Conservation (phyloP, 2,329 filamentous ascomycete genomes). For the Lasiodiplodia sp. region DNA sequence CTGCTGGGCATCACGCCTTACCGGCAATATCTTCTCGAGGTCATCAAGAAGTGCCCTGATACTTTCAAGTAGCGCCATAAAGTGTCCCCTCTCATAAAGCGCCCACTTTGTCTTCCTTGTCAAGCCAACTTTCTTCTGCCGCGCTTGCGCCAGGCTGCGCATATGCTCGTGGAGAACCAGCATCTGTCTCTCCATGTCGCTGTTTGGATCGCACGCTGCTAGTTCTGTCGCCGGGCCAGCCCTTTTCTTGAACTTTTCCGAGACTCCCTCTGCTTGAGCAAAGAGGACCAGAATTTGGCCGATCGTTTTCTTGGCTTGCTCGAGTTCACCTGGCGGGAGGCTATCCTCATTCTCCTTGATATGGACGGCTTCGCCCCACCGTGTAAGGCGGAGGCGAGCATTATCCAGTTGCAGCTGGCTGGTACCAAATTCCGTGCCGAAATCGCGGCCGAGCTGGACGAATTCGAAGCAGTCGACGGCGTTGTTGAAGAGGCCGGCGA, state of each 20-base stretch:
- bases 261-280: neutral
- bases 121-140: neutral
- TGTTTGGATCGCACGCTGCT: neutral
- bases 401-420: constrained; percentile 6
- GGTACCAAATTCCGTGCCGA: neutral
- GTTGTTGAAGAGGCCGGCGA: constrained; percentile 6
- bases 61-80: neutral
- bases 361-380: neutral
- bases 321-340: neutral
- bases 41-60: neutral
- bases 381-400: neutral
- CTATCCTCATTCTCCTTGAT: neutral
- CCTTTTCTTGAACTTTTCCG: neutral
- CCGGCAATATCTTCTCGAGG: neutral
- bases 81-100: neutral
- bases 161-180: neutral
- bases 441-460: constrained; percentile 10
- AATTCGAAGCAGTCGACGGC: constrained; percentile 6
- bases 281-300: neutral
- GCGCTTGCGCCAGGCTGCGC: neutral
- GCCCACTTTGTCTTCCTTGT: constrained; percentile 7
- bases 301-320: neutral
- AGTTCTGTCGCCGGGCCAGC: neutral
- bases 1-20: neutral
- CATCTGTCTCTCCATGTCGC: neutral